Percentiles rank a stretch among this genome's conserved stretches.
These are phyloP conservation scores for Kalaharituber pfeilii DNA, from an alignment of 2,329 filamentous ascomycete genomes.

Conservation along the genomic window DNA sequence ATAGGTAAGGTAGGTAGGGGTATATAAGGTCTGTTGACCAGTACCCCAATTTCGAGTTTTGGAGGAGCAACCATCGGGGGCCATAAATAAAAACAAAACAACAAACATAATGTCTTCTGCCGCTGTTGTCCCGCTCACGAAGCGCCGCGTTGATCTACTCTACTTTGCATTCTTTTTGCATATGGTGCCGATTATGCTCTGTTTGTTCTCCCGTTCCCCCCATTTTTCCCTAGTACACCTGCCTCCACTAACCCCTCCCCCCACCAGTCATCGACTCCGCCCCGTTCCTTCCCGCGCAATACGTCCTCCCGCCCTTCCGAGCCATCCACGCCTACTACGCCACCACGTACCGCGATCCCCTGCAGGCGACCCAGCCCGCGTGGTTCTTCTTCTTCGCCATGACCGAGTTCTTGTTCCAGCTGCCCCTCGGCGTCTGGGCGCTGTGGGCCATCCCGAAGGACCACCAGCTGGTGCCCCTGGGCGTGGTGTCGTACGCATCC, in stretches of 20 bases:
- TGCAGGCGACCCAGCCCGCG: conserved; percentile 11
- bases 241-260: neutral
- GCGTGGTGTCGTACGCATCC: conserved; percentile 3
- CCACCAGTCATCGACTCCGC: conserved; percentile 12
- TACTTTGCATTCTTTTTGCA: conserved; percentile 12
- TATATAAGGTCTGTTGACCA: too few species aligned
- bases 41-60: too few species aligned
- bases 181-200: conserved; percentile 10
- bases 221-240: neutral
- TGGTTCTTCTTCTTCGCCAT: conserved; percentile 13
- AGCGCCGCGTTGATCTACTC: neutral
- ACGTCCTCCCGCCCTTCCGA: conserved; percentile 8
- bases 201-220: conserved; percentile 2
- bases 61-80: too few species aligned
- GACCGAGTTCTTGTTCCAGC: conserved; percentile 12
- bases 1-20: too few species aligned
- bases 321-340: conserved; percentile 13
- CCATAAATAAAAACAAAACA: too few species aligned
- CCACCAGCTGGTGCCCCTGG: neutral
- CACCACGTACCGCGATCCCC: conserved; percentile 13
- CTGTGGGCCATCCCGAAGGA: conserved; percentile 6
- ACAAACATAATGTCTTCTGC: too few species aligned
- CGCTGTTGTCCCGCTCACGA: neutral
- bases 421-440: conserved; percentile 14
- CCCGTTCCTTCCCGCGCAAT: conserved; percentile 10